These are phyloP conservation scores for Sugiyamaella boreocaroliniensis DNA, from an alignment of 805 yeast species.

Conservation along the genomic window DNA sequence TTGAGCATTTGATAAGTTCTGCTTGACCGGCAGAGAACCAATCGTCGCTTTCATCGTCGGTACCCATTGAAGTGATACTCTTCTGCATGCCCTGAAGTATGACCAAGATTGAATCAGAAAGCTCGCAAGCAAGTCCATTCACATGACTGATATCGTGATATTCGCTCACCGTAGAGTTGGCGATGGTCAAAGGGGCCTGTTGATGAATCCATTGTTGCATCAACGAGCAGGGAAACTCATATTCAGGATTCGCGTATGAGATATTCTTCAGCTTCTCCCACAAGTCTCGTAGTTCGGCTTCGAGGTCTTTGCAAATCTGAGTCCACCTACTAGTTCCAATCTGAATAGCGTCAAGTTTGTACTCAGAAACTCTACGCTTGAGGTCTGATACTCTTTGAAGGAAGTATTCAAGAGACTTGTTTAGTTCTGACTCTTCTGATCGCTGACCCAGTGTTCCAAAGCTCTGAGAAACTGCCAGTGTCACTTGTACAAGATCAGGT, in stretches of 20 bases:
- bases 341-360: neutral
- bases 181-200: neutral
- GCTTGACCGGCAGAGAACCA: conserved; percentile 57
- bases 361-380: neutral
- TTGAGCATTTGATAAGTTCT: conserved; percentile 37
- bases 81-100: conserved; percentile 49
- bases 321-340: neutral
- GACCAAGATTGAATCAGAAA: conserved; percentile 55
- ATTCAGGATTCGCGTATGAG: neutral
- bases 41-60: conserved; percentile 49
- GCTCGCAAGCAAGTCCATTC: neutral
- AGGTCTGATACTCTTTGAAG: neutral
- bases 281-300: neutral
- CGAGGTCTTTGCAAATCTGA: neutral
- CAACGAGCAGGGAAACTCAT: neutral
- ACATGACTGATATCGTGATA: neutral
- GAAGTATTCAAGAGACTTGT: neutral
- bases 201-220: neutral
- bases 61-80: conserved; percentile 29
- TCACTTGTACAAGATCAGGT: neutral
- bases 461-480: neutral
- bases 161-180: neutral
- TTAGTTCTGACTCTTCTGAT: neutral
- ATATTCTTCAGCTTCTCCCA: neutral
- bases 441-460: neutral